Evolutionary conservation across 306 rosid species (phyloP), one percentile per base, ranked within the genome.

Genomic region (Medicago arabica): DNA sequence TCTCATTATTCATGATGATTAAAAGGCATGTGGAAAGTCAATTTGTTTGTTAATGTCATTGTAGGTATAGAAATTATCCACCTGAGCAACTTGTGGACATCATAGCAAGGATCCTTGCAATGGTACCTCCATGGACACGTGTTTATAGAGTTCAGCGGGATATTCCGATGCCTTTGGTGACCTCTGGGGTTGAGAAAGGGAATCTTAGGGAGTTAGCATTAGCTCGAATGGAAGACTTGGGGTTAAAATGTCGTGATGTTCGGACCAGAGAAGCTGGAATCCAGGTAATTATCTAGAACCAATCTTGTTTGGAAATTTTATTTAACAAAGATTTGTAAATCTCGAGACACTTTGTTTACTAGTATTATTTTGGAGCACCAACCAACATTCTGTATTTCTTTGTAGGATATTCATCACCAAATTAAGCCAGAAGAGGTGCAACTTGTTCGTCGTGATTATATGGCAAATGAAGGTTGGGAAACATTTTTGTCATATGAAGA

Each of bases 101-200:
- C 57, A 66, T 95, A 77, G 97, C 99, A 3, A 86, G 97, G 81
- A 95, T 95, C 80, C 93, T 95, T 55, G 93, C 99, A 47, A 72
- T 89, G 97, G 99, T 95, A 69, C 99, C 97, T 21, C 99, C 99
- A 2, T 95, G 97, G 99, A 95, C 93, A 63, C 96, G 99, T 70
- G 99, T 95, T 58, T 95, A 95, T 88, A 90, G 99, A 86, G 99
- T 95, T 72, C 99, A 95, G 78, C 90, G 97, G 75, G 97, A 95
- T 82, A 95, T 95, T 85, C 99, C 99, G 39, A 95, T 95, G 99
- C 99, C 99, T 47, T 72, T 92, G 8, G 99, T 95, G 75, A 95
- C 99, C 73, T 95, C 99, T 77, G 97, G 97, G 73, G 97, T 95
- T 44, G 99, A 95, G 89, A 95, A 95, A 82, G 99, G 99, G 74